Base-by-base conservation (phyloP, 2,329 filamentous ascomycete species). In the Onygenales sp. region DNA sequence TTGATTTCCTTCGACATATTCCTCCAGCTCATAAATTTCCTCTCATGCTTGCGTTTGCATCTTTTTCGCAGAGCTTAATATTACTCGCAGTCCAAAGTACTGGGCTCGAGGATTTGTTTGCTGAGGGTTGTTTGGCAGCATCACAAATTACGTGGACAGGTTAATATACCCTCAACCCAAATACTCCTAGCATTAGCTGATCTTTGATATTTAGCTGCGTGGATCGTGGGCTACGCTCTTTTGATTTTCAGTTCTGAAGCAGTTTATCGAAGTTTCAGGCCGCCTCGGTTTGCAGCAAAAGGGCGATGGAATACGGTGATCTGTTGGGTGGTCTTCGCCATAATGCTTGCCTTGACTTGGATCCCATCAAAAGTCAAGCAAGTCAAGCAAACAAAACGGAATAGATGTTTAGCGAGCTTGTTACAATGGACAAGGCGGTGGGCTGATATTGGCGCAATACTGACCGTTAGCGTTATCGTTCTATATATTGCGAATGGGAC, bases 111-210 rank as follows among this genome's bases (percentile, higher is more conserved):
- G 33, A 48, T 11, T 32, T 57, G 11, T 53, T 43, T 42, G 53
- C 52, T 8, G 49, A 52, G 17, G 51, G 49, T 27, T 60, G 58
- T 49, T 34, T 47, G 9, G 42, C 44, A n/a, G 53, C 53, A 32
- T 58, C 59, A 39, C 59, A 63, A 47, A 52, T 63, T 49, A 55
- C 61, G 10, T 64, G 62, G 56, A 58, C 58, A 48, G 54, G 62
- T 62, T 55, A 48, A 47, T 56, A 33, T 17, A 14, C n/a, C 4
- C 34, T 27, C 8, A 2, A 21, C 36, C 13, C 11, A 14, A 21
- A 37, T 32, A 49, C 8, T 4, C 36, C 27, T 31, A 33, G 21
- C 36, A 34, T 37, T 7, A n/a, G 44, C 57, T 59, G 36, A 59
- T 40, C 42, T 17, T 31, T 11, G 6, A 42, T 31, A 42, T 42